phyloP scores from a whole-genome alignment of 768 basidiomycete genomes.

The Tricholoma sp. region DNA sequence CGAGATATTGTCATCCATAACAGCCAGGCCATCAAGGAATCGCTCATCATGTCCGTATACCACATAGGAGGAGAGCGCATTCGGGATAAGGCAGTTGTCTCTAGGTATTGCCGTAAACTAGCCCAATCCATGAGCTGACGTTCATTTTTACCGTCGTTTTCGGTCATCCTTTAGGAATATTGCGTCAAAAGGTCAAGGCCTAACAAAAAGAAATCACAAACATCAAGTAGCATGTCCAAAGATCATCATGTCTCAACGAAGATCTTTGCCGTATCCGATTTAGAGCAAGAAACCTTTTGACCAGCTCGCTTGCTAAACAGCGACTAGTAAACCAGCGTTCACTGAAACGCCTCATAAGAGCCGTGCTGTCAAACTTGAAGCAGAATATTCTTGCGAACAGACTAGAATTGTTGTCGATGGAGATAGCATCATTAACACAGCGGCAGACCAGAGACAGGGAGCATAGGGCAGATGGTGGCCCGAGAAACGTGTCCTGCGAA shows the following conservation, averaged over 20 bases:
- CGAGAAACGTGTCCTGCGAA: constrained; percentile 28
- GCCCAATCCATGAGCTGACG: constrained; percentile 40
- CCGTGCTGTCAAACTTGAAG: constrained; percentile 38
- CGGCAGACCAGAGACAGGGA: constrained; percentile 35
- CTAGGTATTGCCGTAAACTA: constrained; percentile 22
- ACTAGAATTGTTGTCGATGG: constrained; percentile 27
- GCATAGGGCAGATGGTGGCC: constrained; percentile 37
- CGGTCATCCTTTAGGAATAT: constrained; percentile 28
- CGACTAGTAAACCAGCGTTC: constrained; percentile 30
- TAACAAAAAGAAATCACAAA: constrained; percentile 10
- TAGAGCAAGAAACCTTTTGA: constrained; percentile 35
- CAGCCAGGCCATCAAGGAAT: constrained; percentile 39
- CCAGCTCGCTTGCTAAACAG: constrained; percentile 38
- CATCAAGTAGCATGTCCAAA: constrained; percentile 55
- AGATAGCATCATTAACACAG: constrained; percentile 29
- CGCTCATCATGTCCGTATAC: constrained; percentile 27
- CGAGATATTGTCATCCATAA: constrained; percentile 40
- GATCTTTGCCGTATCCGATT: constrained; percentile 31
- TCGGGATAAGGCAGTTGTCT: constrained; percentile 13
- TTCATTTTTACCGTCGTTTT: constrained; percentile 45
- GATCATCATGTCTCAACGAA: constrained; percentile 28
- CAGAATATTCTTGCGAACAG: constrained; percentile 42
- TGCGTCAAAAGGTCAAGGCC: background rate
- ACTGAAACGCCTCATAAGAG: constrained; percentile 34
- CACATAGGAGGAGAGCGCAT: constrained; percentile 9